Evolutionary conservation across 2,329 filamentous ascomycete species (phyloP), one percentile per base, ranked within the genome.

Genomic region (Phyllosticta citribraziliensis): DNA sequence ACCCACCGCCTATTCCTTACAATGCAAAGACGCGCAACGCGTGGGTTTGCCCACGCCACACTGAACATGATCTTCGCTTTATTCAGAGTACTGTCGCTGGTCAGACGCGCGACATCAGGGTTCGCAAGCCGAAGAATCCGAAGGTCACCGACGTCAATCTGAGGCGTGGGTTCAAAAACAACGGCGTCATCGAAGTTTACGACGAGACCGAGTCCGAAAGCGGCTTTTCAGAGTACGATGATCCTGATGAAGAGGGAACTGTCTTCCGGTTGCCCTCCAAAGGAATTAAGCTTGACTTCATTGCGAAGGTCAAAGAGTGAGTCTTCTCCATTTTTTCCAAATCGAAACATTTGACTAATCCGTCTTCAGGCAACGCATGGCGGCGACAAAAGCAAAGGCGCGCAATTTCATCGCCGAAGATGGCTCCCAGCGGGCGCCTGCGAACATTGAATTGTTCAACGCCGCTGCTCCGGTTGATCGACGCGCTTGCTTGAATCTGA

Each of bases 11-110:
- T 59, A 70, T 74, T 62, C 69, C 67, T 63, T 66, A 69, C 55
- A 70, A 81, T 57, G 78, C 79, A 65, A 78, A 79, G 57, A 80
- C 87, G 57, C 85, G 87, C 55, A 78, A 79, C 68, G 88, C 86
- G 60, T 99, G 91, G 90, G 88, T 86, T 74, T 99, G 94, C 70
- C 93, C 93, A 56, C 85, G 88, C 65, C 94, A 99, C 71, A 80
- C 88, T 52, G 89, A 94, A 58, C 86, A 93, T 64, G 81, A 92
- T 61, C 79, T 96, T 62, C 76, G 76, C 30, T 76, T 81, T 55
- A 75, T 87, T 20, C 83, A 55, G 27, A 35, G 52, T 11, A 47
- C 52, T 12, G 57, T 60, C 6, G 55, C 61, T 35, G 52, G 57
- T 52, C 40, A 35, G 52, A 62, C 3, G 71, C 64, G 68, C 64